Evolutionary conservation across 176 grass and related monocot species (phyloP), one percentile per base, ranked within the genome.

Genomic region (Typha latifolia): DNA sequence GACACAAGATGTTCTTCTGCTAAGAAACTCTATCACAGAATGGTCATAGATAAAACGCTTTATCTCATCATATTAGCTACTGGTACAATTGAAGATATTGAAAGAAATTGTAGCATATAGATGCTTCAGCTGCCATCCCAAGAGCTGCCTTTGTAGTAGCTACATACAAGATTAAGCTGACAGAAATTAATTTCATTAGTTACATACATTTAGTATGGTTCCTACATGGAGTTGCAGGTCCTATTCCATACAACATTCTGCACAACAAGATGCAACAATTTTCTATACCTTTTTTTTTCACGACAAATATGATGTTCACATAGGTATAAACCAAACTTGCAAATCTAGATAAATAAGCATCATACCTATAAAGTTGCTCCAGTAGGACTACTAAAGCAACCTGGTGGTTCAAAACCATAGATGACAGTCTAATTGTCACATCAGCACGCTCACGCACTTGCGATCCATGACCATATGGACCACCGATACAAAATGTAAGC

Each of bases 281-380:
- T 29, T 29, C 27, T 29, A 43, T 10, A 1, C 5, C 10, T 3
- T 43, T 43, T 43, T 43, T 43, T 43, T 59, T 18, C 22, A 21
- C n/a, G 22, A 59, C 18, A 16, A 57, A 21, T n/a, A 57, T 21
- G 8, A 57, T 18, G 53, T 9, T 57, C 4, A 21, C 21, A 18
- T 18, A 57, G 20, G 15, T 16, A n/a, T n/a, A 57, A 57, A 57
- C 4, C 51, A 14, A 14, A 14, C 53, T 19, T 57, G 37, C 37
- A 9, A 10, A 43, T 43, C 37, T 43, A 1, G 37, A 43, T 10
- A 43, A 9, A 43, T 43, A 43, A 1, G 50, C 70, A 70, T 21
- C 32, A 77, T 53, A 90, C 93, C 93, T 92, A 62, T 92, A 92
- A 18, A 97, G 84, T 81, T 97, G 93, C 69, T 92, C 93, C 81